A percentile compares a stretch with the other conserved stretches of the same genome.
Evolutionary conservation across 768 basidiomycete genomes (phyloP).

Genomic region (Coprinellus micaceus): DNA sequence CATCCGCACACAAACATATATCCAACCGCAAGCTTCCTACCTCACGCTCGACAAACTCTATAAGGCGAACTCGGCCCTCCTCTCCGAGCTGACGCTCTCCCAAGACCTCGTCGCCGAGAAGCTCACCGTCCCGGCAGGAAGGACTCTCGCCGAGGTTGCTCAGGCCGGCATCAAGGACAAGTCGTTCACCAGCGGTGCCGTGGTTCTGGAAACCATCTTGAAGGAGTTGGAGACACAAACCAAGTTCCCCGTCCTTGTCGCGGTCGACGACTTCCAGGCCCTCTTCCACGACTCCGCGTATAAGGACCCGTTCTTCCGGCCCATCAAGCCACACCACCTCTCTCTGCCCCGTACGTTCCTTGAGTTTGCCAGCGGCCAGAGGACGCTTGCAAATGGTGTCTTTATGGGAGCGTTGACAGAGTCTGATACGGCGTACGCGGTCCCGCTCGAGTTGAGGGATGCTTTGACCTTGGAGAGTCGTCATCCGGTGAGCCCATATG

Average conservation of each 20-base stretch:
- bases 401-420: slow-evolving; percentile 68
- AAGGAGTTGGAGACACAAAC: slow-evolving; percentile 61
- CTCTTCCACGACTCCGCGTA: slow-evolving; percentile 68
- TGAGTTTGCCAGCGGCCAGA: slow-evolving; percentile 72
- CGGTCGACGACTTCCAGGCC: slow-evolving; percentile 86
- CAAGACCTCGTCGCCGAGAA: slow-evolving; percentile 50
- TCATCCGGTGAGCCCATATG: slow-evolving; percentile 41
- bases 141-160: slow-evolving; percentile 54
- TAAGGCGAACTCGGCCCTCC: slow-evolving; percentile 48
- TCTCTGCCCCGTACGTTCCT: slow-evolving; percentile 74
- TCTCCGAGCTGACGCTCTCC: slow-evolving; percentile 40
- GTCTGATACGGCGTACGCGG: slow-evolving; percentile 53
- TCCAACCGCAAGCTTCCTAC: slow-evolving; percentile 63
- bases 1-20: slow-evolving; percentile 69
- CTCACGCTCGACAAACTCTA: slow-evolving; percentile 61
- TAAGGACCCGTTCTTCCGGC: slow-evolving; percentile 65
- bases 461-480: slow-evolving; percentile 47
- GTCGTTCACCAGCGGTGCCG: slow-evolving; percentile 39
- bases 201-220: slow-evolving; percentile 56
- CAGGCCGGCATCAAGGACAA: slow-evolving; percentile 48
- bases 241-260: slow-evolving; percentile 73
- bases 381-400: slow-evolving; percentile 61
- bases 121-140: slow-evolving; percentile 45
- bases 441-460: slow-evolving; percentile 62
- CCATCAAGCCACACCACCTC: slow-evolving; percentile 73